Base-by-base conservation (phyloP, 148 eudicot genomes). In the Rhododendron mucronatum region DNA sequence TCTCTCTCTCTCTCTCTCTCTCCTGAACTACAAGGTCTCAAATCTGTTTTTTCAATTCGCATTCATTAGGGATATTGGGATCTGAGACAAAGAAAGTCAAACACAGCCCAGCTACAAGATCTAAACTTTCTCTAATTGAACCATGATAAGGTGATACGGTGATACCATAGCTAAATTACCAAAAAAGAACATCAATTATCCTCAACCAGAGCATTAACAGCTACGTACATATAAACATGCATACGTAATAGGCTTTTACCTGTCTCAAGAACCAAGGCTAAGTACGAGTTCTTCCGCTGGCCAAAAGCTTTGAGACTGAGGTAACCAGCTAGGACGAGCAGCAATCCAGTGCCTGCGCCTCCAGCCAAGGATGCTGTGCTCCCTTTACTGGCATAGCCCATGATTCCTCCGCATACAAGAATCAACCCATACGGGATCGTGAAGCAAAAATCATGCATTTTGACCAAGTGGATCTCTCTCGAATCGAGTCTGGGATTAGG, bases 381-480 rank as follows among this genome's bases (percentile, higher is more conserved):
- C 2, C 99, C 98, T 83, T 93, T 97, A 47, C 87, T 91, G 80
- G 89, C 92, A 88, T 88, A 97, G 2, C 98, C 99, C 57, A 97
- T 80, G 11, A 94, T 37, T 75, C 99, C 98, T 59, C 99, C 99
- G 59, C 88, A 65, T 8, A 92, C 81, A 71, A 97, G 84, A 81
- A 97, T 45, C 75, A 97, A 18, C 63, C 98, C 99, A 83, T 95
- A 97, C 35, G 99, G 99, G 87, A 97, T 91, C 83, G 98, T 97
- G 92, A 97, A 97, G 96, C 98, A 97, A 87, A 95, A 97, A 92
- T 97, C 99, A 79, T 93, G 98, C 99, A 97, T 97, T 91, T 94
- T 92, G 20, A 39, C 28, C 75, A 75, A 20, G 20, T 74, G 74
- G 78, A 45, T 78, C 10, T 50, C 5, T 7, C 5, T n/a, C 14